Conservation (phyloP, 805 yeast species). For the Yamadazyma phyllophila region DNA sequence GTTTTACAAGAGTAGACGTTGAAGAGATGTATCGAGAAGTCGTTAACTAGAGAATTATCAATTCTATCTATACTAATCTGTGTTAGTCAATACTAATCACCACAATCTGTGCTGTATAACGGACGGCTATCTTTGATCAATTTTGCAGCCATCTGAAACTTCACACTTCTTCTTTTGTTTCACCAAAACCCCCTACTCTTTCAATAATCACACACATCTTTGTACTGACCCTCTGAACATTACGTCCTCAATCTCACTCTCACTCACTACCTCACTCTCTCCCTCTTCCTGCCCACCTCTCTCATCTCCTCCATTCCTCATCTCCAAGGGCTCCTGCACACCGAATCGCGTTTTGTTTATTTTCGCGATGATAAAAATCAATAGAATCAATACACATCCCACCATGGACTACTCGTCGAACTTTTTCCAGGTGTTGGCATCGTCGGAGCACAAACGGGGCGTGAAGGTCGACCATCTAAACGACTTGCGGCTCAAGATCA, state of each 20-base stretch:
- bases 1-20: too few species aligned
- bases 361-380: conserved; percentile 1
- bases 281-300: background rate
- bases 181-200: too few species aligned
- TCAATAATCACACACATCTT: too few species aligned
- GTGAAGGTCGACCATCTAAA: background rate
- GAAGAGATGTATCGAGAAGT: background rate
- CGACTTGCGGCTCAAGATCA: conserved; percentile 2
- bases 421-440: conserved; percentile 3
- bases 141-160: background rate
- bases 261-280: too few species aligned
- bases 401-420: background rate
- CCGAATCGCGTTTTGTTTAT: conserved; percentile 5
- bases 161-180: too few species aligned
- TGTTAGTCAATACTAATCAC: too few species aligned
- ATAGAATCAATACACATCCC: background rate
- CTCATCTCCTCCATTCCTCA: background rate
- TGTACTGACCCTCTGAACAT: too few species aligned
- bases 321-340: background rate
- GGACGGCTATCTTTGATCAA: too few species aligned
- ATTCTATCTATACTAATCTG: too few species aligned
- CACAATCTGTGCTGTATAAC: too few species aligned
- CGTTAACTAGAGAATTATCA: too few species aligned
- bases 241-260: too few species aligned
- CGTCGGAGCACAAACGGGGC: background rate